Conservation (phyloP, 2,329 filamentous ascomycete species). For the Botrytis squamosa region DNA sequence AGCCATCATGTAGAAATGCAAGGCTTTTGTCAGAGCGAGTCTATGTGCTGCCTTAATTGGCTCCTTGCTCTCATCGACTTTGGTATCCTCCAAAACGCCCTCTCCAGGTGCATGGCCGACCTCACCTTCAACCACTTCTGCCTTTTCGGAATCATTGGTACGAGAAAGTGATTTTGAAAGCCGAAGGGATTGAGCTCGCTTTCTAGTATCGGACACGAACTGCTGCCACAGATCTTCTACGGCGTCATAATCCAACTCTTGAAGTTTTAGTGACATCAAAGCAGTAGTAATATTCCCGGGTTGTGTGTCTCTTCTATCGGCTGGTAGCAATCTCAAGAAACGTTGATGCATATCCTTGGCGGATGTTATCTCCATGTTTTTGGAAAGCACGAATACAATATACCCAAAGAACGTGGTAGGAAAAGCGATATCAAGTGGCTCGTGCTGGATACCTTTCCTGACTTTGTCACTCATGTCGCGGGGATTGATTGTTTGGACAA, state of each 20-base stretch:
- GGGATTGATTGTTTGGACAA: slow-evolving; percentile 30
- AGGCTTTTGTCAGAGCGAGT: slow-evolving; percentile 45
- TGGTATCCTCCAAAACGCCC: too few species aligned
- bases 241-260: slow-evolving; percentile 55
- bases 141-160: background rate
- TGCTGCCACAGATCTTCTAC: slow-evolving; percentile 67
- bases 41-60: slow-evolving; percentile 35
- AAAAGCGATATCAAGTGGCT: slow-evolving; percentile 35
- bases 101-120: background rate
- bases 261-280: slow-evolving; percentile 66
- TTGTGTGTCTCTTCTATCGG: slow-evolving; percentile 41
- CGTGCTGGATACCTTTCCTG: slow-evolving; percentile 30
- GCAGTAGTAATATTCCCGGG: slow-evolving; percentile 59
- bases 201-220: slow-evolving; percentile 53
- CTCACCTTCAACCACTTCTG: background rate
- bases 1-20: slow-evolving; percentile 50
- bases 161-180: slow-evolving; percentile 14
- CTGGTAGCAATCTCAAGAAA: slow-evolving; percentile 47
- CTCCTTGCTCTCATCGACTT: background rate
- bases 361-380: slow-evolving; percentile 45
- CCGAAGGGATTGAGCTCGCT: slow-evolving; percentile 41
- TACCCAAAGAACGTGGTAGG: slow-evolving; percentile 49
- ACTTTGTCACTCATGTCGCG: slow-evolving; percentile 32
- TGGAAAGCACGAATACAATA: slow-evolving; percentile 55
- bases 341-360: slow-evolving; percentile 56